Conservation (phyloP, 1,139 yeast species). For the Nadsonia commutata region DNA sequence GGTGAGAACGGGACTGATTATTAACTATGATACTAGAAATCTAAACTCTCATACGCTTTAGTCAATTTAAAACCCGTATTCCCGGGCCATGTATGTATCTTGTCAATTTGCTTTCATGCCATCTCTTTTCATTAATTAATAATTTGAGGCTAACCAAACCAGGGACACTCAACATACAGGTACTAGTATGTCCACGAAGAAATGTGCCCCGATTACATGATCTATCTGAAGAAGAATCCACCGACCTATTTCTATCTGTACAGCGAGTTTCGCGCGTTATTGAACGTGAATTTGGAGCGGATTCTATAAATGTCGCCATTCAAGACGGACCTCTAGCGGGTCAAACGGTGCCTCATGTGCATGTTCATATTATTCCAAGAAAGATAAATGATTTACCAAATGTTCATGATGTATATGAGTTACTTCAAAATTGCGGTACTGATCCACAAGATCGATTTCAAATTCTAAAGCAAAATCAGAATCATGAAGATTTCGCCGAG, state of each 20-base stretch:
- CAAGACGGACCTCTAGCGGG: slow-evolving; percentile 97
- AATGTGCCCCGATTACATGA: slow-evolving; percentile 51
- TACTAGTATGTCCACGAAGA: slow-evolving; percentile 67
- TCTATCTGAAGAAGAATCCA: slow-evolving; percentile 52
- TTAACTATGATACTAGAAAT: too few species aligned
- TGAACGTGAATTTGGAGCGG: slow-evolving; percentile 52
- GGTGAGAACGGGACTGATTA: too few species aligned
- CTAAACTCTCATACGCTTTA: slow-evolving; percentile 45
- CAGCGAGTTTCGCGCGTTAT: slow-evolving; percentile 58
- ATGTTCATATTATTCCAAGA: slow-evolving; percentile 84
- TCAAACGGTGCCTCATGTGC: slow-evolving; percentile 85
- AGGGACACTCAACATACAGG: too few species aligned
- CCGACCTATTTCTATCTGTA: slow-evolving; percentile 66
- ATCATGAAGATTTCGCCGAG: neutral
- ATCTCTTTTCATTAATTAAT: neutral
- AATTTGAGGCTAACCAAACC: too few species aligned
- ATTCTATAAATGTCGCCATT: slow-evolving; percentile 71
- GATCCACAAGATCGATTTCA: neutral
- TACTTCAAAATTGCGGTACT: neutral
- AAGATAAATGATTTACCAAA: slow-evolving; percentile 37
- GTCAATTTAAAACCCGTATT: slow-evolving; percentile 83
- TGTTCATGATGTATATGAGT: slow-evolving; percentile 56
- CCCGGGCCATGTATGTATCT: slow-evolving; percentile 50
- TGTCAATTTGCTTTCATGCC: neutral
- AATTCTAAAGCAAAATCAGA: neutral